These are phyloP conservation scores for Ganoderma boninense DNA, from an alignment of 1,284 basidiomycete species.

Conservation along the genomic window DNA sequence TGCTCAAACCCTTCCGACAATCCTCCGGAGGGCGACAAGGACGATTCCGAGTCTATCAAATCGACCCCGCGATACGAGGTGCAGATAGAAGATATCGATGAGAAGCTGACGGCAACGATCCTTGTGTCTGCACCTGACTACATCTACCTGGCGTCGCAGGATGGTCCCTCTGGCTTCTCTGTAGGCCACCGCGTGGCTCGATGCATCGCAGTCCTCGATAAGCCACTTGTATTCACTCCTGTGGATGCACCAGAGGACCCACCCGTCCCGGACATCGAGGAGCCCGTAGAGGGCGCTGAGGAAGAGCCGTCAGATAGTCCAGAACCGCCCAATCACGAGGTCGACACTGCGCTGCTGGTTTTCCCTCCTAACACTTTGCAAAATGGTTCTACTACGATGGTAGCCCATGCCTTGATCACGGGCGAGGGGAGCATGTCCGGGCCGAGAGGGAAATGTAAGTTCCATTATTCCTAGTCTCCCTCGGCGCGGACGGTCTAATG, in stretches of 20 bases:
- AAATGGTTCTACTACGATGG: slow-evolving; percentile 53
- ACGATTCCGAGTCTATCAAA: not conserved
- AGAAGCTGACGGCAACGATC: slow-evolving; percentile 55
- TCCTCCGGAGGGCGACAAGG: slow-evolving; percentile 12
- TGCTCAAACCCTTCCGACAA: slow-evolving; percentile 31
- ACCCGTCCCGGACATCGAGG: slow-evolving; percentile 20
- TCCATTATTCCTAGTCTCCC: not conserved
- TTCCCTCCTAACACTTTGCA: slow-evolving; percentile 78
- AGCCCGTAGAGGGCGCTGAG: slow-evolving; percentile 31
- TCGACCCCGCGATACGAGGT: slow-evolving; percentile 48
- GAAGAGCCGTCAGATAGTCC: slow-evolving; percentile 36
- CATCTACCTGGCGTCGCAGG: slow-evolving; percentile 22
- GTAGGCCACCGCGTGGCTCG: slow-evolving; percentile 55
- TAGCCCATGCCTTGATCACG: slow-evolving; percentile 78
- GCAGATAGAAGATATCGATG: slow-evolving; percentile 67
- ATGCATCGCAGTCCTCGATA: slow-evolving; percentile 74
- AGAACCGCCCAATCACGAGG: slow-evolving; percentile 33
- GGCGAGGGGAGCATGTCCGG: slow-evolving; percentile 89
- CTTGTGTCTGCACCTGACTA: slow-evolving; percentile 53
- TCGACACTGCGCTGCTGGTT: slow-evolving; percentile 81
- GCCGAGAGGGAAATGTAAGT: slow-evolving; percentile 84
- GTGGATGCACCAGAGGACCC: slow-evolving; percentile 35
- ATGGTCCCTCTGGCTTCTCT: not conserved
- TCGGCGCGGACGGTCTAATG: slow-evolving; percentile 48
- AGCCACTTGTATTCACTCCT: slow-evolving; percentile 48